These are phyloP conservation scores for Trypanosoma rangeli DNA, from an alignment of 208 protist genomes.

Conservation along the genomic window DNA sequence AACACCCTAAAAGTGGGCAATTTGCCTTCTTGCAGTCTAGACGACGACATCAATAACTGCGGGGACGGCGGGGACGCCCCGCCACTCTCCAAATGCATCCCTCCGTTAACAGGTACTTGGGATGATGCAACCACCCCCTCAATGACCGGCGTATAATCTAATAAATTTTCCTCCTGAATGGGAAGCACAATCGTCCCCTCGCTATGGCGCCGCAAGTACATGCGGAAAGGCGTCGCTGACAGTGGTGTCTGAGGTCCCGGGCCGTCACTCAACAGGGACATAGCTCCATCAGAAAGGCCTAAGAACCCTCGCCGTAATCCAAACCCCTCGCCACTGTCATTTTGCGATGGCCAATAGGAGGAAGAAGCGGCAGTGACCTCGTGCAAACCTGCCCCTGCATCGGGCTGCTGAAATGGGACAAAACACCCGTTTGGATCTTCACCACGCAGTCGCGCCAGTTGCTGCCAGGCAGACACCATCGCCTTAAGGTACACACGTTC, in stretches of 20 bases:
- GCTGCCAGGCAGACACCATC: slow-evolving; percentile 24
- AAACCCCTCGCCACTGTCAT: neutral
- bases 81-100: neutral
- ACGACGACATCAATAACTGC: neutral
- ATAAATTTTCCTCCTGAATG: slow-evolving; percentile 37
- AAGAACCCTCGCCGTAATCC: neutral
- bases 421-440: slow-evolving; percentile 1
- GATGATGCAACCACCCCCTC: slow-evolving; percentile 35
- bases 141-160: slow-evolving; percentile 57
- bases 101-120: neutral
- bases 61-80: too few species aligned
- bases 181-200: slow-evolving; percentile 20
- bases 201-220: slow-evolving; percentile 44
- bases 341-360: neutral
- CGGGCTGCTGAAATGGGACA: neutral
- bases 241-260: neutral
- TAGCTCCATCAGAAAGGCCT: neutral
- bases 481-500: slow-evolving; percentile 15
- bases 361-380: neutral
- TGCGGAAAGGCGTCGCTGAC: slow-evolving; percentile 32
- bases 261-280: slow-evolving; percentile 3
- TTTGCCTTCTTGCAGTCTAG: slow-evolving; percentile 15
- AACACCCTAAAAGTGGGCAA: slow-evolving; percentile 56
- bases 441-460: slow-evolving; percentile 20
- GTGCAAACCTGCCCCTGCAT: neutral